Conservation (phyloP, 306 rosid genomes). For the Lupinus albus region DNA sequence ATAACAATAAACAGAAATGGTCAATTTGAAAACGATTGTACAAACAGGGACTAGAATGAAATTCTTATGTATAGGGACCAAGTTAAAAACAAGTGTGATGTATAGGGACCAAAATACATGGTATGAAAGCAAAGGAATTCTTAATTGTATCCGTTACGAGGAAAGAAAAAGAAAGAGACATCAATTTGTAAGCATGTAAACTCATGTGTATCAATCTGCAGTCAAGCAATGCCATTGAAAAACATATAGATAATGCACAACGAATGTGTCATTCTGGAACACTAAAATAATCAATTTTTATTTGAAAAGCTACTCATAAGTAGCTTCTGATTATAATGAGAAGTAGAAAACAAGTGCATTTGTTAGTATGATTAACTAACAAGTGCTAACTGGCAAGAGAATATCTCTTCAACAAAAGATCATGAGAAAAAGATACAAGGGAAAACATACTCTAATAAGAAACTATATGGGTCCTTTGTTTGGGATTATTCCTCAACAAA, state of each 20-base stretch:
- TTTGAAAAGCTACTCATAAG: too few relatives aligned
- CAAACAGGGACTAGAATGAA: too few relatives aligned
- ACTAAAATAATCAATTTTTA: too few relatives aligned
- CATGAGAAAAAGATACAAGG: slow-evolving; percentile 7
- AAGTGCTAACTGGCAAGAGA: slow-evolving; percentile 17
- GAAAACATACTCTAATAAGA: neutral
- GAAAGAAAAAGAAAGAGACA: slow-evolving; percentile 16
- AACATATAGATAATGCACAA: neutral
- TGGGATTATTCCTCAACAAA: too few relatives aligned
- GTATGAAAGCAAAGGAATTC: neutral
- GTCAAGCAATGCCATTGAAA: slow-evolving; percentile 12
- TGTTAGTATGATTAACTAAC: neutral
- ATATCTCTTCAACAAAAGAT: slow-evolving; percentile 8
- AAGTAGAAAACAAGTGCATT: too few relatives aligned
- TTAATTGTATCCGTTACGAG: slow-evolving; percentile 7
- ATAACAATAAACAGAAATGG: too few relatives aligned
- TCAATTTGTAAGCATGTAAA: neutral
- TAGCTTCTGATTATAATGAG: too few relatives aligned
- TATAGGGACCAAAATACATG: neutral
- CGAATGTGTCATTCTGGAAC: slow-evolving; percentile 1
- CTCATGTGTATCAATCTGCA: slow-evolving; percentile 18
- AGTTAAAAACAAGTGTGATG: too few relatives aligned
- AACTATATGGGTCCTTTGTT: too few relatives aligned
- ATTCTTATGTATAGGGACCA: too few relatives aligned
- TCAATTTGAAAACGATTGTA: too few relatives aligned